phyloP scores from a whole-genome alignment of 2,329 filamentous ascomycete species.

The Claviceps africana region DNA sequence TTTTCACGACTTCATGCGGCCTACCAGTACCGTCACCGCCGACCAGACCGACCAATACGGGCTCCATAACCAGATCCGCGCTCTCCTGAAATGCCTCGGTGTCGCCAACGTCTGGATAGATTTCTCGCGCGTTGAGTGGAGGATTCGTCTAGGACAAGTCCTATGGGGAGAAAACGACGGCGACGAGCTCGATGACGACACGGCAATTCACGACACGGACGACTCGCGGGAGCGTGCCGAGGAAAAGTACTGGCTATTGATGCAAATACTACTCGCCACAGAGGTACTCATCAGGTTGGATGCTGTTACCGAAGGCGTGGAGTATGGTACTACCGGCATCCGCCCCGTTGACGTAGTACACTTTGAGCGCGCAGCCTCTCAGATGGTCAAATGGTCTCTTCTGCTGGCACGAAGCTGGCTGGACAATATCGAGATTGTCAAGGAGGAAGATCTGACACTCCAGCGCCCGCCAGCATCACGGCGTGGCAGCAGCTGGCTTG shows the following conservation, averaged over 20 bases:
- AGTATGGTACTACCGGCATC: slow-evolving; percentile 36
- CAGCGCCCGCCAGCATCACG: slow-evolving; percentile 7
- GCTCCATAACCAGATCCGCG: slow-evolving; percentile 55
- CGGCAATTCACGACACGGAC: slow-evolving; percentile 35
- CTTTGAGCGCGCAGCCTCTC: slow-evolving; percentile 48
- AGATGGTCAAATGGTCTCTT: slow-evolving; percentile 53
- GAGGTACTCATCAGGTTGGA: slow-evolving; percentile 53
- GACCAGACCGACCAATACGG: slow-evolving; percentile 47
- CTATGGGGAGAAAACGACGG: slow-evolving; percentile 47
- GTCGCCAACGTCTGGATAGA: slow-evolving; percentile 59
- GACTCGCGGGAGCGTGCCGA: slow-evolving; percentile 38
- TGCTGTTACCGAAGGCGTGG: slow-evolving; percentile 45
- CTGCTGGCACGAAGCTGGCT: slow-evolving; percentile 51
- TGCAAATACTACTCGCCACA: slow-evolving; percentile 50
- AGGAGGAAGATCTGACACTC: slow-evolving; percentile 19
- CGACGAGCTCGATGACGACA: slow-evolving; percentile 38
- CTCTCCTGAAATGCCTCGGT: slow-evolving; percentile 50
- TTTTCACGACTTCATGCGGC: slow-evolving; percentile 45
- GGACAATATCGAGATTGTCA: slow-evolving; percentile 49
- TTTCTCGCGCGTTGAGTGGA: slow-evolving; percentile 61
- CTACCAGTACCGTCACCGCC: slow-evolving; percentile 40
- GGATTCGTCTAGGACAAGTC: slow-evolving; percentile 57
- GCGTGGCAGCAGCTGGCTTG: slow-evolving; percentile 34
- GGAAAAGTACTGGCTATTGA: slow-evolving; percentile 52
- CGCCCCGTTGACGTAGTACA: slow-evolving; percentile 42